Evolutionary conservation across 1,284 basidiomycete genomes (phyloP).

Genomic region (Sporisorium exsertum): DNA sequence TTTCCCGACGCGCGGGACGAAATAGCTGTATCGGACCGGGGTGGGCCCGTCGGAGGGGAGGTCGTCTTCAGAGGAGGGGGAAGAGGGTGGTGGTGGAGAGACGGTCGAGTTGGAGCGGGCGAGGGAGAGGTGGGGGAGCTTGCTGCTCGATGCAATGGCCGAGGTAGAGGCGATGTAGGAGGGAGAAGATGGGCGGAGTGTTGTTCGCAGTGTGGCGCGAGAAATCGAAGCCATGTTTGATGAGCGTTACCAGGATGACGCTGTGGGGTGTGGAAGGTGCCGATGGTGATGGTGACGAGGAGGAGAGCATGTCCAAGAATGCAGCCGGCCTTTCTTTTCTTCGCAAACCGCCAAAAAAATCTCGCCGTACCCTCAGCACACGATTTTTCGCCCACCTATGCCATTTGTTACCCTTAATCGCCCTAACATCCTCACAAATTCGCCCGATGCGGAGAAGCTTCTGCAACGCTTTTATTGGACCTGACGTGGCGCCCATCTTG

Average conservation of each 20-base stretch:
- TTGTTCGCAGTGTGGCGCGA: conserved; percentile 14
- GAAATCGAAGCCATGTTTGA: conserved; percentile 23
- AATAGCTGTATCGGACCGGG: conserved; percentile 51
- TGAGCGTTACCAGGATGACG: not conserved
- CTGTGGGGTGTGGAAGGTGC: not conserved
- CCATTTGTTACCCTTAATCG: not conserved
- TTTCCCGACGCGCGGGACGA: conserved; percentile 56
- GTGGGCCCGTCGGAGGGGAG: conserved; percentile 8
- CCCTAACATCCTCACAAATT: conserved; percentile 5
- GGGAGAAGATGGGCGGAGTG: conserved; percentile 8
- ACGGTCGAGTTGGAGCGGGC: conserved; percentile 20
- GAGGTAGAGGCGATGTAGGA: conserved; percentile 6
- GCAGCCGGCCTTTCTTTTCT: conserved; percentile 9
- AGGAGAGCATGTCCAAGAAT: not conserved
- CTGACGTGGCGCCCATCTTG: conserved; percentile 14
- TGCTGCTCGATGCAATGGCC: conserved; percentile 31
- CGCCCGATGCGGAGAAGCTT: conserved; percentile 17
- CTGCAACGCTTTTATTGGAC: conserved; percentile 12
- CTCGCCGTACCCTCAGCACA: too few relatives aligned
- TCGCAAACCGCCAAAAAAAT: conserved; percentile 2
- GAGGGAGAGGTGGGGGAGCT: conserved; percentile 7
- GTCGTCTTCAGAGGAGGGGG: not conserved
- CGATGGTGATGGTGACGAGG: conserved; percentile 1
- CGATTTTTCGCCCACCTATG: not conserved
- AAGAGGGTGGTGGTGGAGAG: conserved; percentile 6